Conservation (phyloP, 768 basidiomycete species). For the Pisolithus albus region DNA sequence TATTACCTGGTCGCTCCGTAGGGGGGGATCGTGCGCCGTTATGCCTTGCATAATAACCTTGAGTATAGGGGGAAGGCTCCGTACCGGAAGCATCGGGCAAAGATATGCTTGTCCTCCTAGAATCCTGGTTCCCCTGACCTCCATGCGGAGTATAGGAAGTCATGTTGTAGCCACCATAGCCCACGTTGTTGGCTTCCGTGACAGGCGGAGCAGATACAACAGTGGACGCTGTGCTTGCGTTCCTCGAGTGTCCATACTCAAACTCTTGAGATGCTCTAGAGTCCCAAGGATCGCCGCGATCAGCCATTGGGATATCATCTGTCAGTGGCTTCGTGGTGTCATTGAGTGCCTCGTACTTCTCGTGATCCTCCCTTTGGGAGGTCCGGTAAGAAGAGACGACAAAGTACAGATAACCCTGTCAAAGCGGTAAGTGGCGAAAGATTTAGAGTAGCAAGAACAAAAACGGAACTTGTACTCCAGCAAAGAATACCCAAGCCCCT, state of each 20-base stretch:
- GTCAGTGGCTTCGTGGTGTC: slow-evolving; percentile 48
- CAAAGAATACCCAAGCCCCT: slow-evolving; percentile 76
- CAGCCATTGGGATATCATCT: slow-evolving; percentile 56
- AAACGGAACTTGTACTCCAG: slow-evolving; percentile 61
- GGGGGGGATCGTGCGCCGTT: slow-evolving; percentile 28
- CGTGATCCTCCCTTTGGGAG: slow-evolving; percentile 73
- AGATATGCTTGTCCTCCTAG: slow-evolving; percentile 9
- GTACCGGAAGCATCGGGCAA: slow-evolving; percentile 31
- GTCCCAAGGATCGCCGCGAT: slow-evolving; percentile 68
- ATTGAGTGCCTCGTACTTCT: slow-evolving; percentile 69
- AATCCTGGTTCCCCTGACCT: slow-evolving; percentile 14
- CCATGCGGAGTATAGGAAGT: slow-evolving; percentile 29
- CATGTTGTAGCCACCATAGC: slow-evolving; percentile 18
- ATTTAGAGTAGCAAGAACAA: neutral
- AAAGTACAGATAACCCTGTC: slow-evolving; percentile 43
- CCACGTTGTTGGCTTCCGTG: slow-evolving; percentile 36
- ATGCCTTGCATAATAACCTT: slow-evolving; percentile 24
- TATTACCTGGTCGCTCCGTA: slow-evolving; percentile 27
- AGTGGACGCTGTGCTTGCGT: slow-evolving; percentile 56
- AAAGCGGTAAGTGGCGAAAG: neutral
- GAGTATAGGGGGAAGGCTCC: slow-evolving; percentile 35
- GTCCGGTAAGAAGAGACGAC: slow-evolving; percentile 59
- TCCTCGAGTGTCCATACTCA: slow-evolving; percentile 42
- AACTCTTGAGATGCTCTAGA: slow-evolving; percentile 43
- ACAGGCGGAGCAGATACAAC: slow-evolving; percentile 45